A percentile compares a stretch with the other conserved stretches of the same genome.
These are phyloP conservation scores for Paramecium octaurelia DNA, from an alignment of 73 alveolate genomes.

Conservation along the genomic window DNA sequence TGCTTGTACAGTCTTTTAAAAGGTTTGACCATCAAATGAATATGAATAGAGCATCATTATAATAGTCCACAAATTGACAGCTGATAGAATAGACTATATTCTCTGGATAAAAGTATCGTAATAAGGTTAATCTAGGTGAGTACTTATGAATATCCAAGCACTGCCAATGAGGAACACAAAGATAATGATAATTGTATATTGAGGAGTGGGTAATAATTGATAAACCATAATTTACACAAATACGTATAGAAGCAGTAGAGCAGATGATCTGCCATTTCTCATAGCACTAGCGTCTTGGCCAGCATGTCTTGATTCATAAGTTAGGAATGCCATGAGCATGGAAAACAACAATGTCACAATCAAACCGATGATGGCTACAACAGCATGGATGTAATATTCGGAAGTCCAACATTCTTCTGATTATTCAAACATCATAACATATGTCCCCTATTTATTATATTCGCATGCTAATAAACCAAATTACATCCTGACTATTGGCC, in stretches of 20 bases:
- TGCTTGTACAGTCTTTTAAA: conserved; percentile 22
- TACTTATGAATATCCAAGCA: not conserved
- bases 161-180: not conserved
- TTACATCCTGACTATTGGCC: conserved; percentile 7
- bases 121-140: not conserved
- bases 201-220: not conserved
- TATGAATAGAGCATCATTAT: conserved; percentile 39
- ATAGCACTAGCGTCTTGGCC: not conserved
- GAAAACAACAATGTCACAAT: not conserved
- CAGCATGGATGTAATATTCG: not conserved
- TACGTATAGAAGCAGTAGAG: not conserved
- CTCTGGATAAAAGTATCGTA: not conserved
- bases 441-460: not conserved
- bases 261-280: not conserved
- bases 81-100: not conserved
- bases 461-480: not conserved
- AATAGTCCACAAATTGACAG: conserved; percentile 37
- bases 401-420: conserved; percentile 1
- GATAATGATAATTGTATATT: not conserved
- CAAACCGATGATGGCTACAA: not conserved
- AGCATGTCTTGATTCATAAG: not conserved
- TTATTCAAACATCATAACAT: not conserved
- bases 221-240: not conserved
- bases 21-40: conserved; percentile 11
- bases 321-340: not conserved